These are phyloP conservation scores for Saccharomycopsis synnaedendra DNA, from an alignment of 805 yeast species.

Conservation along the genomic window DNA sequence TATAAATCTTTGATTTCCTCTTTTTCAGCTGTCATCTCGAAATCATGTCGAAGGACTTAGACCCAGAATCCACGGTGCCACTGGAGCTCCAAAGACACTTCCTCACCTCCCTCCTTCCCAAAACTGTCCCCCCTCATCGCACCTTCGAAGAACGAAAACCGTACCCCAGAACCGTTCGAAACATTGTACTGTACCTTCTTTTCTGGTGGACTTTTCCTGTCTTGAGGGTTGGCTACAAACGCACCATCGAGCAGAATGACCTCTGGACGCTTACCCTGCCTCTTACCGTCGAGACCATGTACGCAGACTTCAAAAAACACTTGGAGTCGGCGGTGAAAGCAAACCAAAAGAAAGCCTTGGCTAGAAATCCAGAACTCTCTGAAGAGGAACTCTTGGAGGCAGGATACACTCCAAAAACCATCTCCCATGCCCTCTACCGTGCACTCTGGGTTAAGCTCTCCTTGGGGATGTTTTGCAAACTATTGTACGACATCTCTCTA, in stretches of 20 bases:
- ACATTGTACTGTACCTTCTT: slow-evolving; percentile 31
- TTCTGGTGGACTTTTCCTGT: slow-evolving; percentile 64
- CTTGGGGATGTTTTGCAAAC: slow-evolving; percentile 29
- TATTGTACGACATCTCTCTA: slow-evolving; percentile 33
- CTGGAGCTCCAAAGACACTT: not conserved
- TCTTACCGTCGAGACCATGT: slow-evolving; percentile 30
- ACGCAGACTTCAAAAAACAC: slow-evolving; percentile 25
- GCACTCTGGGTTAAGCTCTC: slow-evolving; percentile 38
- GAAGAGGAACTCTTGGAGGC: slow-evolving; percentile 28
- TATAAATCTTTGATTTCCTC: too few relatives aligned
- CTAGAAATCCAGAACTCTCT: slow-evolving; percentile 25
- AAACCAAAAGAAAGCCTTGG: slow-evolving; percentile 24
- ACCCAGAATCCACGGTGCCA: too few relatives aligned
- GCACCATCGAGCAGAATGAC: slow-evolving; percentile 58
- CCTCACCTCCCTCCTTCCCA: slow-evolving; percentile 14
- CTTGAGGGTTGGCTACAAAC: slow-evolving; percentile 54
- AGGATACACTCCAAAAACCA: slow-evolving; percentile 22
- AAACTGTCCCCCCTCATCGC: slow-evolving; percentile 28
- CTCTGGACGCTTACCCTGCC: slow-evolving; percentile 35
- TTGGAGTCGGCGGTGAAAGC: slow-evolving; percentile 24
- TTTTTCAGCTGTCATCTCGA: too few relatives aligned
- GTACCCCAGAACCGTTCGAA: slow-evolving; percentile 30
- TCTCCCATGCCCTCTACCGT: slow-evolving; percentile 34
- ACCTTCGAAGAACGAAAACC: slow-evolving; percentile 27
- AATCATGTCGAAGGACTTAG: too few relatives aligned